Percentiles rank a stretch among this genome's conserved stretches.
Evolutionary conservation across 352 stramenopile species (phyloP).

Genomic region (Phytophthora pinifolia): DNA sequence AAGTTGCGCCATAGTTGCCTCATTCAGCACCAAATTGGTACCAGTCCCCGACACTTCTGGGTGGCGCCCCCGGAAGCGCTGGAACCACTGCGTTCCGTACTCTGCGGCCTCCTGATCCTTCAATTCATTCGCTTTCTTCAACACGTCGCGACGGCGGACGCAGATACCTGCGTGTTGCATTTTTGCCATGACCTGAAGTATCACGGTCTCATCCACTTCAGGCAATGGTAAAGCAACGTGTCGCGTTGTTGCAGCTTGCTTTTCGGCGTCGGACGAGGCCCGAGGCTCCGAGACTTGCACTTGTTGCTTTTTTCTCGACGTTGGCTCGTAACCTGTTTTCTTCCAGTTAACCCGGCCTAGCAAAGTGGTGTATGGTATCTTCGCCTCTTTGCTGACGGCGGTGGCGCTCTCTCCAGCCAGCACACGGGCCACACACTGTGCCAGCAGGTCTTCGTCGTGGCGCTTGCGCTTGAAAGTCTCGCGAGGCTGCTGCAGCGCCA

Average conservation of each 20-base stretch:
- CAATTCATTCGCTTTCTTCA: conserved; percentile 15
- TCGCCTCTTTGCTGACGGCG: conserved; percentile 9
- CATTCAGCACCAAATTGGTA: conserved; percentile 13
- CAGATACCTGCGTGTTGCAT: conserved; percentile 15
- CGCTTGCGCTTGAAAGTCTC: conserved; percentile 15
- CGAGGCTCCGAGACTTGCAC: neutral
- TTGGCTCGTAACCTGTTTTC: conserved; percentile 20
- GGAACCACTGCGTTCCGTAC: conserved; percentile 23
- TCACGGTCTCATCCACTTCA: conserved; percentile 3
- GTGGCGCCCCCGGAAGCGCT: conserved; percentile 22
- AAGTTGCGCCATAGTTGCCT: conserved; percentile 1
- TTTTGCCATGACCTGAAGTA: conserved; percentile 13
- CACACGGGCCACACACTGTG: conserved; percentile 19
- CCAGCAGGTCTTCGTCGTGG: conserved; percentile 19
- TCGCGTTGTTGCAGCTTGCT: neutral
- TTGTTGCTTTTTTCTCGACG: conserved; percentile 8
- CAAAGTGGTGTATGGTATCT: conserved; percentile 23
- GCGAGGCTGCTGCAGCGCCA: conserved; percentile 4
- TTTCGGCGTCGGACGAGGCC: too few species aligned
- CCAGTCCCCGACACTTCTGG: conserved; percentile 16
- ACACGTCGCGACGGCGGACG: conserved; percentile 21
- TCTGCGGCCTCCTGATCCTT: neutral
- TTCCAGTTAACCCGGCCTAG: conserved; percentile 19
- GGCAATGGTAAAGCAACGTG: neutral
- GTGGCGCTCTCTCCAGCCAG: conserved; percentile 16